These are phyloP conservation scores for Phialocephala sp. DNA, from an alignment of 2,329 filamentous ascomycete species.

Conservation along the genomic window DNA sequence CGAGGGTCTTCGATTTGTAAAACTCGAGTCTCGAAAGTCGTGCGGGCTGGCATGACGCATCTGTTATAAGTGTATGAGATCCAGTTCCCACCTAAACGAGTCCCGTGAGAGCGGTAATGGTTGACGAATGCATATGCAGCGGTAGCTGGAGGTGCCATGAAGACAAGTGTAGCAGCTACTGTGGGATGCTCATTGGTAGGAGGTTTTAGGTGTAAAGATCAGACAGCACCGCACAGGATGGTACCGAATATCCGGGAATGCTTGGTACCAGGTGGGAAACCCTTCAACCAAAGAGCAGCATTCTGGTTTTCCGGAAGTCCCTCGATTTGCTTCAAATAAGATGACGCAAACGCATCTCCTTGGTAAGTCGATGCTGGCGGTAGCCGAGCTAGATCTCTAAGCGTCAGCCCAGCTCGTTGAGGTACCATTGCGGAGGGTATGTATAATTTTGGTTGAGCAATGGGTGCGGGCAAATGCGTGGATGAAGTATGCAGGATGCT, in stretches of 20 bases:
- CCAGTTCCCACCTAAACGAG: not conserved
- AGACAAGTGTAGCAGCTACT: not conserved
- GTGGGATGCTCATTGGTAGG: not conserved
- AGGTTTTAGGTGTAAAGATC: slow-evolving; percentile 25
- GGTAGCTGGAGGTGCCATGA: not conserved
- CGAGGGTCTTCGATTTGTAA: not conserved
- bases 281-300: slow-evolving; percentile 33
- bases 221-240: slow-evolving; percentile 31
- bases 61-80: not conserved
- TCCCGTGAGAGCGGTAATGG: not conserved
- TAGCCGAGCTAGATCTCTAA: not conserved
- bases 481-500: too few species aligned
- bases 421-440: not conserved
- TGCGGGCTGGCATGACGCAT: not conserved
- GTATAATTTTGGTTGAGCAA: too few species aligned
- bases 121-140: not conserved
- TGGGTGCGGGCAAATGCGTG: too few species aligned
- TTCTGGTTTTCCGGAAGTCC: slow-evolving; percentile 30
- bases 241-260: slow-evolving; percentile 27
- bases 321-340: slow-evolving; percentile 13
- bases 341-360: slow-evolving; percentile 10
- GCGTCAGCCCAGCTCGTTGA: not conserved
- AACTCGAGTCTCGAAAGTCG: not conserved
- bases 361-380: slow-evolving; percentile 6
- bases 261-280: slow-evolving; percentile 22